Evolutionary conservation across 1,139 yeast species (phyloP).

Genomic region (Nakaseomyces sp.): DNA sequence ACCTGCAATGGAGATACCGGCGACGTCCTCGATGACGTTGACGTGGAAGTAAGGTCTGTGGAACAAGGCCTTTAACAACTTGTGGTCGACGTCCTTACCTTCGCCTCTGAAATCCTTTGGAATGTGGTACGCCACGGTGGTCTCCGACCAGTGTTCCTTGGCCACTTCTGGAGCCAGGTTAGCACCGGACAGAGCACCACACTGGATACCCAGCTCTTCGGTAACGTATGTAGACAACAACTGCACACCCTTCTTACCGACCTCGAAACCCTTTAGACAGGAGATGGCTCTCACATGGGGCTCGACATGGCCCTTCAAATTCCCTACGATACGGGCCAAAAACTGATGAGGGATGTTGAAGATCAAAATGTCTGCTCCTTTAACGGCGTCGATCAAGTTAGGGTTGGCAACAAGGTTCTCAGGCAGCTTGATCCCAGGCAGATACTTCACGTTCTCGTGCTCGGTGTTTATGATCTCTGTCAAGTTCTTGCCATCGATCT

Average conservation of each 20-base stretch:
- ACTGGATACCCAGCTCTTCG: conserved; percentile 68
- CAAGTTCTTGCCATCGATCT: conserved; percentile 57
- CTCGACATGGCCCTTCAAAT: conserved; percentile 64
- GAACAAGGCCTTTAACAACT: conserved; percentile 63
- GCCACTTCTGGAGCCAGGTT: conserved; percentile 95
- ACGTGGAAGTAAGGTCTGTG: conserved; percentile 97
- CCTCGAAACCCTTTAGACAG: conserved; percentile 88
- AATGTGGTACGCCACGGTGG: conserved; percentile 78
- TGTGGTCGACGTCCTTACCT: conserved; percentile 65
- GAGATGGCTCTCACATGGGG: conserved; percentile 75
- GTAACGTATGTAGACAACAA: conserved; percentile 68
- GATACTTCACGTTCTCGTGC: conserved; percentile 84
- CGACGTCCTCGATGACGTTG: conserved; percentile 77
- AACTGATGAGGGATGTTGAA: conserved; percentile 96
- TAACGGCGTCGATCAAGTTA: conserved; percentile 60
- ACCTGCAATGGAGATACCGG: conserved; percentile 91
- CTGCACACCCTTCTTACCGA: conserved; percentile 68
- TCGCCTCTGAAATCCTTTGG: conserved; percentile 63
- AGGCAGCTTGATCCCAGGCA: conserved; percentile 77
- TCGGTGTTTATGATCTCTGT: conserved; percentile 79
- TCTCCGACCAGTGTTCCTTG: conserved; percentile 85
- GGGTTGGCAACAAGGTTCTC: conserved; percentile 77
- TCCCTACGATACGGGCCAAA: conserved; percentile 60
- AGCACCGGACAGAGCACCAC: conserved; percentile 94
- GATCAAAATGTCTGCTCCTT: conserved; percentile 71